A percentile compares a stretch with the other conserved stretches of the same genome.
Evolutionary conservation across 176 grass and related monocot species (phyloP).

Genomic region (Juncus inflexus): DNA sequence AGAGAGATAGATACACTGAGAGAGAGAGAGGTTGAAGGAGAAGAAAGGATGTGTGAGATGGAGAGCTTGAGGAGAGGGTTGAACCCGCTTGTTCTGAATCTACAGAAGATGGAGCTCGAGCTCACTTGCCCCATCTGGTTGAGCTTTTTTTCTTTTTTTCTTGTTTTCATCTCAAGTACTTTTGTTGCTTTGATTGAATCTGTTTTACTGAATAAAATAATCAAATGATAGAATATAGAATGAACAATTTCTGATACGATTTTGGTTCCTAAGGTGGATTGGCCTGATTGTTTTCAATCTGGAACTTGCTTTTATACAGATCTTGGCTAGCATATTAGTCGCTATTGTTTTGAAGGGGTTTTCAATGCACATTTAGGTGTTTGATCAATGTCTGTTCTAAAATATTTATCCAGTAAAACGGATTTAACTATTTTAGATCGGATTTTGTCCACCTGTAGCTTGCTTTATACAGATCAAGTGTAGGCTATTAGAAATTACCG

Average conservation of each 20-base stretch:
- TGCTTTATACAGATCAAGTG: background rate
- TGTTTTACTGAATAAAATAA: background rate
- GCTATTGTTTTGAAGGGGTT: no score
- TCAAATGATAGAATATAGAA: no score
- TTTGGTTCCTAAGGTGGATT: no score
- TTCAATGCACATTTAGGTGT: no score
- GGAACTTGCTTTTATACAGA: background rate
- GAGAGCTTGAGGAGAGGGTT: constrained; percentile 63
- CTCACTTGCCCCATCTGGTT: constrained; percentile 95
- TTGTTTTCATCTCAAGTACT: background rate
- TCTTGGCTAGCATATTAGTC: no score
- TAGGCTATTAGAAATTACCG: background rate
- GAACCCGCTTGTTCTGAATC: constrained; percentile 81
- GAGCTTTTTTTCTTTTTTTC: no score
- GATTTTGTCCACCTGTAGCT: background rate
- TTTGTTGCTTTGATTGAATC: background rate
- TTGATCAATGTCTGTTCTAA: background rate
- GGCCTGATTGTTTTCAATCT: background rate
- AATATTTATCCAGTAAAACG: background rate
- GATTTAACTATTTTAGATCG: background rate
- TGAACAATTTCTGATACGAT: no score
- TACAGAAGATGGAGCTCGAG: constrained; percentile 98
- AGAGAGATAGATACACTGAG: constrained; percentile 2
- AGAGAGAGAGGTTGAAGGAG: constrained; percentile 6
- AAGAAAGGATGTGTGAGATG: constrained; percentile 29